Conservation (phyloP, 129 eudicot species). For the Ambrosia artemisiifolia region DNA sequence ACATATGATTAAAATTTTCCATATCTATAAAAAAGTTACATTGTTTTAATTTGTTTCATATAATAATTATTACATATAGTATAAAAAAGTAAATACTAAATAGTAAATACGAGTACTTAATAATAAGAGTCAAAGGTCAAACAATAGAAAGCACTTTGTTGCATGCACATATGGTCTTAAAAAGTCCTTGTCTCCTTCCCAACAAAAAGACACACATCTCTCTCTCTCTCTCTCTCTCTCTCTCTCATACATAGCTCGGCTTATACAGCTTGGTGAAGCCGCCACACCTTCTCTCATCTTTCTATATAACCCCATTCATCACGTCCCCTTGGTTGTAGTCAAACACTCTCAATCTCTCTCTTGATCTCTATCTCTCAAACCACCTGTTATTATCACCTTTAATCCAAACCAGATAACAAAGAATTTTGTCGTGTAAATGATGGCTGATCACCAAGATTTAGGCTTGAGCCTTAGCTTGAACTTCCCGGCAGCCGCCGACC, state of each 20-base stretch:
- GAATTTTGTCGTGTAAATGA: slow-evolving; percentile 18
- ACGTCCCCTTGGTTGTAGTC: slow-evolving; percentile 15
- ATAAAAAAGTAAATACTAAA: not conserved
- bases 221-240: not conserved
- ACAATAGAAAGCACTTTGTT: slow-evolving; percentile 35
- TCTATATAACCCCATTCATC: slow-evolving; percentile 41
- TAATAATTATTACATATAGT: too few relatives aligned
- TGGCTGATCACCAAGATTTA: slow-evolving; percentile 54
- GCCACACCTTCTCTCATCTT: slow-evolving; percentile 1
- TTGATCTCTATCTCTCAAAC: not conserved
- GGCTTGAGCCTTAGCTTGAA: slow-evolving; percentile 62
- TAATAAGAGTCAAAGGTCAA: slow-evolving; percentile 34
- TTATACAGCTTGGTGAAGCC: slow-evolving; percentile 33
- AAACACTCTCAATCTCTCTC: slow-evolving; percentile 18
- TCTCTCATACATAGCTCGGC: slow-evolving; percentile 24
- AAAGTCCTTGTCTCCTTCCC: slow-evolving; percentile 39
- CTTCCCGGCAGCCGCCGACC: slow-evolving; percentile 27
- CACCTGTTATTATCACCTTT: not conserved
- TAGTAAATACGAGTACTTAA: not conserved
- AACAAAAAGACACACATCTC: slow-evolving; percentile 23
- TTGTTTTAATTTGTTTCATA: too few relatives aligned
- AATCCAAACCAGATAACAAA: not conserved
- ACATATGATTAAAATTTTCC: too few relatives aligned
- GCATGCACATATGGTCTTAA: slow-evolving; percentile 36
- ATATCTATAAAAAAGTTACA: too few relatives aligned